Conservation (phyloP, 345 rosid species). For the Erucastrum elatum region DNA sequence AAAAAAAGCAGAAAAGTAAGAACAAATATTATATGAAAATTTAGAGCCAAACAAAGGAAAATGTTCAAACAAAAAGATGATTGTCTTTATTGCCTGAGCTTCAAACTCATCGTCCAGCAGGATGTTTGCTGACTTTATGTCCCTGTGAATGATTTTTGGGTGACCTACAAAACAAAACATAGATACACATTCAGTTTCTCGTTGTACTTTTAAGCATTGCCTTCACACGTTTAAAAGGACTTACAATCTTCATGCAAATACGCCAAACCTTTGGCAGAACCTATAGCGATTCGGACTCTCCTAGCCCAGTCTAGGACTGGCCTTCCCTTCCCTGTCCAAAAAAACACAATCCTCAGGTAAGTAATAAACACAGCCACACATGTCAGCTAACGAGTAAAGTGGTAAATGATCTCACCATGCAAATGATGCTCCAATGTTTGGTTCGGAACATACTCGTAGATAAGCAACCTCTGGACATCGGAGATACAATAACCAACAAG, state of each 20-base stretch:
- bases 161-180: slow-evolving; percentile 51
- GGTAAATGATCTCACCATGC: slow-evolving; percentile 55
- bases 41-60: slow-evolving; percentile 24
- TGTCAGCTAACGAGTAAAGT: neutral
- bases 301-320: slow-evolving; percentile 77
- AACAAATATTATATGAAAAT: slow-evolving; percentile 48
- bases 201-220: neutral
- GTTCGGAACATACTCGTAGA: slow-evolving; percentile 90
- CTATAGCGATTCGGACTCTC: slow-evolving; percentile 85
- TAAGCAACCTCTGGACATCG: slow-evolving; percentile 66
- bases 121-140: slow-evolving; percentile 92
- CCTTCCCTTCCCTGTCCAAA: slow-evolving; percentile 51
- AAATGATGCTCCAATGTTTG: slow-evolving; percentile 90
- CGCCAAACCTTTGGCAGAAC: slow-evolving; percentile 97
- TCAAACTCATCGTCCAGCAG: slow-evolving; percentile 75
- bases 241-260: slow-evolving; percentile 96
- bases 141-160: slow-evolving; percentile 93
- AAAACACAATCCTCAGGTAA: slow-evolving; percentile 13
- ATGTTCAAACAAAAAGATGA: neutral
- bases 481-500: slow-evolving; percentile 82
- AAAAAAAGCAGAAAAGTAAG: neutral
- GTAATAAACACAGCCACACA: slow-evolving; percentile 27
- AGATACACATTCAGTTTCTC: neutral
- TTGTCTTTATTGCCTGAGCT: slow-evolving; percentile 63
- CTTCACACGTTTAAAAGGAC: slow-evolving; percentile 34